A percentile compares a stretch with the other conserved stretches of the same genome.
phyloP scores from a whole-genome alignment of 176 grass and related monocot species.

The Secale cereale region DNA sequence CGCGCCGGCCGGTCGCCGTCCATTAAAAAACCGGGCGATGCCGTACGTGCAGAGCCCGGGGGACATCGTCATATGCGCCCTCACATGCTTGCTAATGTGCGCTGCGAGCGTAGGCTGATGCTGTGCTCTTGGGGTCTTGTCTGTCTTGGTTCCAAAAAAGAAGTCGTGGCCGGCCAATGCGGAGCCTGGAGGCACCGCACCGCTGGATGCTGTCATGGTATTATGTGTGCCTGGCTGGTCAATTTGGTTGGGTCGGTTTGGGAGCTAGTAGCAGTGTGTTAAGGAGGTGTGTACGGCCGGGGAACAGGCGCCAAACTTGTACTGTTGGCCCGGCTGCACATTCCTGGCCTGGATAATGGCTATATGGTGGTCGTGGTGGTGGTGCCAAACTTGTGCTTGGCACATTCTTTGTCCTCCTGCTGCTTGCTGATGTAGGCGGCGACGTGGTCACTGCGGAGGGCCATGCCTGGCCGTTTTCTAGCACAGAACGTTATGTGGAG shows the following conservation, averaged over 20 bases:
- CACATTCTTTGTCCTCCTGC: neutral
- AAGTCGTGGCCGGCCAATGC: neutral
- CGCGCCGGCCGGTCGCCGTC: neutral
- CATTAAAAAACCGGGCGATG: neutral
- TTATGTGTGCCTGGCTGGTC: neutral
- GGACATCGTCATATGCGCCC: constrained; percentile 29
- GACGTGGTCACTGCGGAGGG: neutral
- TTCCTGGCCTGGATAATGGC: neutral
- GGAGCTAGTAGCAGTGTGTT: neutral
- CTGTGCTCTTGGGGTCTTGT: neutral
- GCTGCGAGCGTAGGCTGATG: neutral
- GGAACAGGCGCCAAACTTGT: neutral
- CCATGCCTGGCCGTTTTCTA: too few species aligned
- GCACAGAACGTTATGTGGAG: too few species aligned
- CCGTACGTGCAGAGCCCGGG: neutral
- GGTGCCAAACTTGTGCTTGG: neutral
- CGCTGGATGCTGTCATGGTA: neutral
- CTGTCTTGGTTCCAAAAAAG: neutral
- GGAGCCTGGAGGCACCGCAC: neutral
- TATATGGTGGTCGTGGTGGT: too few species aligned
- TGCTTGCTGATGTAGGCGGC: too few species aligned
- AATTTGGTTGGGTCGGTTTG: neutral
- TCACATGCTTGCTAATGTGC: constrained; percentile 33
- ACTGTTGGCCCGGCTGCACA: neutral
- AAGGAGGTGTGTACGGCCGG: neutral